Evolutionary conservation across 2,329 filamentous ascomycete species (phyloP).

Genomic region (Fusarium ramigenum): DNA sequence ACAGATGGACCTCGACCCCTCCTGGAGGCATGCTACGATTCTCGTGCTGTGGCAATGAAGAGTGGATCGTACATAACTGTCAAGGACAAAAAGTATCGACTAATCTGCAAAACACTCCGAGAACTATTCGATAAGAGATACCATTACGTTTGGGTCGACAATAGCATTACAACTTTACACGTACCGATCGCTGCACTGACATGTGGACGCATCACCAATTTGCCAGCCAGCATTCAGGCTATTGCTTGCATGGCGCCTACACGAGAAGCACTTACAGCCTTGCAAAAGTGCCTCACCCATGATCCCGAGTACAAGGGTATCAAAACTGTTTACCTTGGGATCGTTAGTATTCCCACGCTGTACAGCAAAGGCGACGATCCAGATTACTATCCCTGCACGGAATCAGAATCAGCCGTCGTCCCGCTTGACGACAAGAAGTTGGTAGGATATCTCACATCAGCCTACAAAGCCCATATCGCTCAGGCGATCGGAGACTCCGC

Average conservation of each 20-base stretch:
- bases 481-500: background rate
- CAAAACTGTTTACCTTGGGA: background rate
- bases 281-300: background rate
- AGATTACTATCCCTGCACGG: background rate
- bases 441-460: background rate
- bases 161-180: background rate
- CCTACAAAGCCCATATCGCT: background rate
- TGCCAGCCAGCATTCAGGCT: background rate
- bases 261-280: background rate
- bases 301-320: background rate
- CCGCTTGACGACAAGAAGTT: slow-evolving; percentile 7
- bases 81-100: background rate
- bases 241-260: background rate
- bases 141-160: background rate
- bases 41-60: background rate
- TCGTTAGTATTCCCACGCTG: background rate
- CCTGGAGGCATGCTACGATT: background rate
- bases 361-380: background rate
- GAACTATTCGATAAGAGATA: background rate
- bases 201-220: background rate
- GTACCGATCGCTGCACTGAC: background rate
- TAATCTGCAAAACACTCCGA: too few relatives aligned
- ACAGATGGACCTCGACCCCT: background rate
- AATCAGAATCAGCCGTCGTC: background rate
- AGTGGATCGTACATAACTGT: background rate